Percentiles rank a stretch among this genome's conserved stretches.
These are phyloP conservation scores for Penicillium aurantiogriseum DNA, from an alignment of 2,329 filamentous ascomycete genomes.

Conservation along the genomic window DNA sequence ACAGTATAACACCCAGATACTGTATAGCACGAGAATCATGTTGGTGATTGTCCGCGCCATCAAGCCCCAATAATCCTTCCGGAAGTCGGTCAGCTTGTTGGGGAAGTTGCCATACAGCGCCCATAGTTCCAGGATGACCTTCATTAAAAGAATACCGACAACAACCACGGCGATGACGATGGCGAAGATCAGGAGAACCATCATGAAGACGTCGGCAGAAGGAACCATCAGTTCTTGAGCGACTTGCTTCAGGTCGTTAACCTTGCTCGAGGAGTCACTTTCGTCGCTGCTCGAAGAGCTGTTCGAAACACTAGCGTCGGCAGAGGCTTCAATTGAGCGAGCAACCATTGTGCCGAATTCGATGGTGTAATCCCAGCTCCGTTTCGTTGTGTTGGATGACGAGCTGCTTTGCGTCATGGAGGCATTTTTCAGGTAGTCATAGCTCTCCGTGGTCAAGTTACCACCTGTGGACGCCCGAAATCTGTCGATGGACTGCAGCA, in stretches of 20 bases:
- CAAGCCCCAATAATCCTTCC: slow-evolving; percentile 93
- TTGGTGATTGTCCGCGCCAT: slow-evolving; percentile 86
- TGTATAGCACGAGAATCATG: slow-evolving; percentile 86
- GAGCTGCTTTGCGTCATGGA: slow-evolving; percentile 60
- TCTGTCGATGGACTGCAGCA: slow-evolving; percentile 79
- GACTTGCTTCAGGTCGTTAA: slow-evolving; percentile 77
- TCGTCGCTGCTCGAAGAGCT: slow-evolving; percentile 27
- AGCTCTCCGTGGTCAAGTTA: slow-evolving; percentile 77
- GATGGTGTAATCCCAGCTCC: slow-evolving; percentile 51
- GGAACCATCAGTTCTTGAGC: slow-evolving; percentile 83
- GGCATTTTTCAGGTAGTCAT: slow-evolving; percentile 67
- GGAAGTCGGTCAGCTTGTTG: slow-evolving; percentile 74
- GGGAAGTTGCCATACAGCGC: slow-evolving; percentile 87
- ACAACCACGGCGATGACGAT: slow-evolving; percentile 81
- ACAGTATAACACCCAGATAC: slow-evolving; percentile 93
- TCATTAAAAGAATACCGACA: slow-evolving; percentile 82
- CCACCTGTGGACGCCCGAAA: slow-evolving; percentile 81
- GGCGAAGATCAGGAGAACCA: slow-evolving; percentile 80
- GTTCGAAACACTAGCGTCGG: slow-evolving; percentile 39
- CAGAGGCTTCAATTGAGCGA: slow-evolving; percentile 49
- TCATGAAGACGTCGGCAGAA: slow-evolving; percentile 93
- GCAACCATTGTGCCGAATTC: slow-evolving; percentile 49
- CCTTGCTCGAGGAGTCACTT: slow-evolving; percentile 48
- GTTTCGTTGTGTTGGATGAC: slow-evolving; percentile 53
- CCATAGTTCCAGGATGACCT: slow-evolving; percentile 88